Conservation (phyloP, 306 rosid genomes). For the Ceratonia siliqua region DNA sequence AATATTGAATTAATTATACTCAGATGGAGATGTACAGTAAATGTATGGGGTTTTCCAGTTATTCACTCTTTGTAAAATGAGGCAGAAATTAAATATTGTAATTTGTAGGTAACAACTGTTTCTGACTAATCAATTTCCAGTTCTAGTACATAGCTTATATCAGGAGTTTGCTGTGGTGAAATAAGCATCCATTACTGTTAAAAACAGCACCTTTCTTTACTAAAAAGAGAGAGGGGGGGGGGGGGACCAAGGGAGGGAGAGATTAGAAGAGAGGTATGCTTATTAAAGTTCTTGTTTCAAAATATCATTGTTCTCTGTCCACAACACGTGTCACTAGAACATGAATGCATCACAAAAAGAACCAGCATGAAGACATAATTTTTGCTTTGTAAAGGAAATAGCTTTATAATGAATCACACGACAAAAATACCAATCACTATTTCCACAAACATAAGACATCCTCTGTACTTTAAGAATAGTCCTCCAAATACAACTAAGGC, state of each 20-base stretch:
- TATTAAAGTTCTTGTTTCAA: background rate
- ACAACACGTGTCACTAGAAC: background rate
- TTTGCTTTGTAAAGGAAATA: background rate
- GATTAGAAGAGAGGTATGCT: background rate
- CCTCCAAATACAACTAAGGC: background rate
- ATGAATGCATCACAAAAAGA: background rate
- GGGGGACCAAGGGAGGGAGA: background rate
- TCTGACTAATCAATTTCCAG: background rate
- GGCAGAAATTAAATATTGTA: background rate
- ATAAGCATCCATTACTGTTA: background rate
- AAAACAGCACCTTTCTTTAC: background rate
- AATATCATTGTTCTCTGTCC: background rate
- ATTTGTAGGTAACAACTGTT: background rate
- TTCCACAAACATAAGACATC: background rate
- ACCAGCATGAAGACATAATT: background rate
- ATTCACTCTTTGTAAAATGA: background rate
- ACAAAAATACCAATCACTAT: background rate
- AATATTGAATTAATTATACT: background rate
- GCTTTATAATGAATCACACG: background rate
- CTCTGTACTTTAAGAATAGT: conserved; percentile 10
- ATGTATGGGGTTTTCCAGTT: background rate
- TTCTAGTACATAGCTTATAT: background rate
- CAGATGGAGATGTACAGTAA: background rate
- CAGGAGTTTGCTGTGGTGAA: background rate
- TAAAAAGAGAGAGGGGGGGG: background rate